A percentile compares a stretch with the other conserved stretches of the same genome.
Conservation (phyloP, 2,329 filamentous ascomycete genomes). For the Shiraia sp. region DNA sequence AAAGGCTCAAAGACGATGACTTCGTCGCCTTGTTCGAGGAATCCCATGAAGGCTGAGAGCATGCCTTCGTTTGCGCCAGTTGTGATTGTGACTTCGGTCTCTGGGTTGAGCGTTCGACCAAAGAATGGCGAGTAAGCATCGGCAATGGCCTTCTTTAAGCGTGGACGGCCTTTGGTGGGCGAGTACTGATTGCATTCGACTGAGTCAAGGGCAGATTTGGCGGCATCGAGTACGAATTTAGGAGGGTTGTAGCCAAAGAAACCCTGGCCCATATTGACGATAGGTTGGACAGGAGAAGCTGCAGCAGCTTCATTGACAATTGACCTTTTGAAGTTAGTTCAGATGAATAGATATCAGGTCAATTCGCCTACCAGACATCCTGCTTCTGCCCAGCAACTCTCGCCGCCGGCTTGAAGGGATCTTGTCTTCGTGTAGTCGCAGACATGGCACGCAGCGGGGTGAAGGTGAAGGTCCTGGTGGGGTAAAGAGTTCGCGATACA, state of each 20-base stretch:
- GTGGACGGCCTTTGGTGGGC: conserved; percentile 88
- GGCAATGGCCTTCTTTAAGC: conserved; percentile 89
- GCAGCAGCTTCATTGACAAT: conserved; percentile 71
- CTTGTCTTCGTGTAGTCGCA: conserved; percentile 36
- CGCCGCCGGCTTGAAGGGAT: conserved; percentile 57
- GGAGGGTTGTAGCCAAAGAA: conserved; percentile 96
- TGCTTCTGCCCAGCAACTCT: conserved; percentile 59
- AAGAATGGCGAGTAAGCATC: conserved; percentile 91
- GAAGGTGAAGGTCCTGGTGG: conserved; percentile 19
- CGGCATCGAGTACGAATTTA: conserved; percentile 85
- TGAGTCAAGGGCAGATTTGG: conserved; percentile 82
- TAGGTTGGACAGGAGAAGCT: conserved; percentile 65
- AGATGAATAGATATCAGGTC: neutral
- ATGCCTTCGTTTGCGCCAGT: conserved; percentile 91
- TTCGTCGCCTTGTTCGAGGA: conserved; percentile 91
- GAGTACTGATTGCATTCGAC: conserved; percentile 99
- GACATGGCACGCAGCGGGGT: conserved; percentile 41
- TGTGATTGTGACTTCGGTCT: conserved; percentile 92
- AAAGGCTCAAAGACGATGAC: conserved; percentile 98
- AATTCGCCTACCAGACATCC: conserved; percentile 58
- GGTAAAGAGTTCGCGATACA: conserved; percentile 5
- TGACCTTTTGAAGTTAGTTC: conserved; percentile 49
- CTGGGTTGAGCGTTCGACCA: conserved; percentile 78
- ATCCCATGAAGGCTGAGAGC: conserved; percentile 97
- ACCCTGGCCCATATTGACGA: conserved; percentile 72